phyloP scores from a whole-genome alignment of 805 yeast species.

The Starmerella lactis-condensi region DNA sequence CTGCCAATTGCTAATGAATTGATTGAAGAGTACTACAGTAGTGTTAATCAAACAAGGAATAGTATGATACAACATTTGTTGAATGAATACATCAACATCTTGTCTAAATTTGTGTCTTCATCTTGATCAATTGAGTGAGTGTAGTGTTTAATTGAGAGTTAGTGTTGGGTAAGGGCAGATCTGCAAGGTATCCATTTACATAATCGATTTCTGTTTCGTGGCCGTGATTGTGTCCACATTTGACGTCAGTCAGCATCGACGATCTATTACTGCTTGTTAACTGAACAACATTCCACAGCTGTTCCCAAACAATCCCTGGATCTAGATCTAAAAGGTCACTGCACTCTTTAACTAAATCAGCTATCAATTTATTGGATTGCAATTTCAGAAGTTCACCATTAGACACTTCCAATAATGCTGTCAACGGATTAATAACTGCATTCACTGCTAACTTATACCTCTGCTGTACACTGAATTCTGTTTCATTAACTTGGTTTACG shows the following conservation, averaged over 20 bases:
- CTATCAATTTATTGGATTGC: conserved; percentile 19
- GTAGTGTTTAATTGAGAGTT: too few relatives aligned
- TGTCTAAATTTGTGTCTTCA: neutral
- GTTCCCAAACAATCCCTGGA: conserved; percentile 30
- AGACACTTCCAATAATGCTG: conserved; percentile 55
- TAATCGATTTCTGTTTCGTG: conserved; percentile 59
- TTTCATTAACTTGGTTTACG: too few relatives aligned
- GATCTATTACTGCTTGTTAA: conserved; percentile 41
- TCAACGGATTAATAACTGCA: conserved; percentile 65
- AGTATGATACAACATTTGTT: conserved; percentile 1
- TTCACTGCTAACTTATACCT: conserved; percentile 62
- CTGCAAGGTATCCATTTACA: conserved; percentile 63
- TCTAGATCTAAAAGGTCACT: too few relatives aligned
- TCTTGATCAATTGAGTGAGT: too few relatives aligned
- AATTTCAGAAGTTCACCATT: conserved; percentile 54
- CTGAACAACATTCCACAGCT: conserved; percentile 28
- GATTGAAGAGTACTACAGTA: too few relatives aligned
- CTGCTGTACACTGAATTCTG: conserved; percentile 40
- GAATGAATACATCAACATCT: conserved; percentile 2
- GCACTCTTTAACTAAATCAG: too few relatives aligned
- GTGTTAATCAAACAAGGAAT: too few relatives aligned
- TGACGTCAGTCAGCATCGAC: conserved; percentile 55
- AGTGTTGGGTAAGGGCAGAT: too few relatives aligned
- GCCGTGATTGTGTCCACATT: too few relatives aligned
- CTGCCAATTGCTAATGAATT: too few relatives aligned